A percentile compares a stretch with the other conserved stretches of the same genome.
phyloP scores from a whole-genome alignment of 306 rosid species.

The Mimosa pudica region DNA sequence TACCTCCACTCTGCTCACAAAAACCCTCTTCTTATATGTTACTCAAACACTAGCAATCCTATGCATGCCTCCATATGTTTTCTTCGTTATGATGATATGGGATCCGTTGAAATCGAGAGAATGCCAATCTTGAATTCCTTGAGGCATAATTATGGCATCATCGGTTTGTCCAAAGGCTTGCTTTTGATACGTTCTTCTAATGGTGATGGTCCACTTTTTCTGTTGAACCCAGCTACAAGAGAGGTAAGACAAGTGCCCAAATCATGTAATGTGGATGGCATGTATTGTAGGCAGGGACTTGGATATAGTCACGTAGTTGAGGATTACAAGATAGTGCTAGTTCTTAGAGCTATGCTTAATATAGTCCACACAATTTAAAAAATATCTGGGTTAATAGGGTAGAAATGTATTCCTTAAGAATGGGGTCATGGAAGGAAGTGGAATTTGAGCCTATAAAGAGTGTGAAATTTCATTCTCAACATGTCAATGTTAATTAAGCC shows the following conservation, averaged over 20 bases:
- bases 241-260: not conserved
- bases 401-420: constrained; percentile 13
- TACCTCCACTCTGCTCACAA: not conserved
- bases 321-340: constrained; percentile 35
- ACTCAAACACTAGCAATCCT: not conserved
- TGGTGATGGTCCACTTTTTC: not conserved
- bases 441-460: not conserved
- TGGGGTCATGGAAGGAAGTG: constrained; percentile 23
- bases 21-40: not conserved
- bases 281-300: constrained; percentile 3
- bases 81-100: not conserved
- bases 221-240: constrained; percentile 29
- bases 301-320: constrained; percentile 12
- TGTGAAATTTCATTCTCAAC: not conserved
- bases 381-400: not conserved
- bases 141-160: not conserved
- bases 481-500: not conserved
- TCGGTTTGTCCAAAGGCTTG: constrained; percentile 35
- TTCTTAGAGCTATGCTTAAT: not conserved
- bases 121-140: not conserved
- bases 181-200: not conserved
- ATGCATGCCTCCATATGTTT: not conserved
- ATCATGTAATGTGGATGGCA: no score
- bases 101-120: no score
- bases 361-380: not conserved